Base-by-base conservation (phyloP, 2,329 filamentous ascomycete genomes). In the Scopulariopsis brevicaulis region DNA sequence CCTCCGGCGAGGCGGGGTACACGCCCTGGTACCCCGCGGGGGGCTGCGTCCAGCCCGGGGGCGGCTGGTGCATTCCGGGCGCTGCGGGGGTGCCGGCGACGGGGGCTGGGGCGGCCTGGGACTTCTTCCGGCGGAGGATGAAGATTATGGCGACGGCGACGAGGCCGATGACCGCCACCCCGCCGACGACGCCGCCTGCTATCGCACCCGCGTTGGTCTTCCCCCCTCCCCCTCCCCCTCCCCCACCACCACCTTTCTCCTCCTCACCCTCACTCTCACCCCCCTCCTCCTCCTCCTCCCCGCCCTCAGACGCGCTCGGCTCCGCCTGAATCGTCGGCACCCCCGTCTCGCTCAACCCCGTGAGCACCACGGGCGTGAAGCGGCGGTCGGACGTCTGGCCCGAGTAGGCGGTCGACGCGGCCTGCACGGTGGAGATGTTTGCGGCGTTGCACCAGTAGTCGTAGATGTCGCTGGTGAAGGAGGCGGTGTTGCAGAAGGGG, bases 401-500 rank as follows among this genome's bases (percentile, higher is more conserved):
- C 11, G 50, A 61, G 58, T 70, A 77, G 5, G 75, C 76, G 2
- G 76, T 79, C 25, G 65, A 64, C 1, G 73, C 69, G 32, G 65
- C 61, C 55, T 74, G 70, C 4, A 67, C 61, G 4, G 66, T 70
- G 3, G 69, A 70, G 51, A 69, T 64, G 54, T 62, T 64, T 24
- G 66, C 57, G 11, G 66, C 64, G 59, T 69, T 69, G 64, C 77
- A 80, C 65, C 70, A 77, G 62, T 71, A 79, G 62, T 78, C 77
- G 25, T 65, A 65, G 54, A 78, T 68, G 18, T 70, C 69, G 20
- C 67, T 68, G 3, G 68, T 64, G 62, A 77, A 77, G 1, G 69
- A 69, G 32, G 76, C 66, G 3, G 76, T 79, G 58, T 74, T 75
- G 67, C 77, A 80, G 61, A 68, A 78, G 0, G 71, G 72, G 2